Conservation (phyloP, 2,329 filamentous ascomycete genomes). For the Coleophoma cylindrospora region DNA sequence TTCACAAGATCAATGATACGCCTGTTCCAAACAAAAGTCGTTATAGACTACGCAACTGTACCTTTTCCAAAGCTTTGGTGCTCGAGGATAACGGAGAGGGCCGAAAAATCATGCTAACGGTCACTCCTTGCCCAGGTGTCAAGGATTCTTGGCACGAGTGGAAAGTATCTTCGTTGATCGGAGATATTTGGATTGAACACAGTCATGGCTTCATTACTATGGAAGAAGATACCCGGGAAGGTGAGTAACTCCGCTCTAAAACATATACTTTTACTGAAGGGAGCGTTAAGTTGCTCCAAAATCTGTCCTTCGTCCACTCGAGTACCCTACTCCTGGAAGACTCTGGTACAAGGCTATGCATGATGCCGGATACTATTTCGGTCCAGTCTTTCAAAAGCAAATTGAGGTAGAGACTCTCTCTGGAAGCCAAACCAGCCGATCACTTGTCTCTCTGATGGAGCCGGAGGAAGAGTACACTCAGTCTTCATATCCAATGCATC, state of each 20-base stretch:
- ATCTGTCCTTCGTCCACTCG: not conserved
- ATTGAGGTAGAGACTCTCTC: conserved; percentile 1
- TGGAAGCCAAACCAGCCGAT: not conserved
- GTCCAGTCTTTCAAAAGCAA: not conserved
- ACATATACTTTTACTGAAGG: not conserved
- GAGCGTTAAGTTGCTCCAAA: not conserved
- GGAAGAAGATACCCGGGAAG: not conserved
- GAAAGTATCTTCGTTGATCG: not conserved
- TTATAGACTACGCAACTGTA: conserved; percentile 3
- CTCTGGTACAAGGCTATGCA: conserved; percentile 4
- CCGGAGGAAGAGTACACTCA: conserved; percentile 14
- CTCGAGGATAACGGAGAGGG: conserved; percentile 2
- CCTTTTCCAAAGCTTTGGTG: conserved; percentile 4
- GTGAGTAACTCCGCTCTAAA: not conserved
- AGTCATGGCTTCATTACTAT: not conserved
- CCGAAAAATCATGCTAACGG: conserved; percentile 1
- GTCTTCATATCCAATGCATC: conserved; percentile 26
- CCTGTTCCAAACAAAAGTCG: not conserved
- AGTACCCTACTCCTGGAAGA: not conserved
- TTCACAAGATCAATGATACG: not conserved
- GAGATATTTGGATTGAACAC: not conserved
- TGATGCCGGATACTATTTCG: not conserved
- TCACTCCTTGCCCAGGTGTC: not conserved
- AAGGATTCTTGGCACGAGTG: conserved; percentile 1
- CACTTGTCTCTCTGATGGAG: conserved; percentile 6